Percentiles rank a stretch among this genome's conserved stretches.
phyloP scores from a whole-genome alignment of 768 basidiomycete species.

The Cytidiella melzeri region DNA sequence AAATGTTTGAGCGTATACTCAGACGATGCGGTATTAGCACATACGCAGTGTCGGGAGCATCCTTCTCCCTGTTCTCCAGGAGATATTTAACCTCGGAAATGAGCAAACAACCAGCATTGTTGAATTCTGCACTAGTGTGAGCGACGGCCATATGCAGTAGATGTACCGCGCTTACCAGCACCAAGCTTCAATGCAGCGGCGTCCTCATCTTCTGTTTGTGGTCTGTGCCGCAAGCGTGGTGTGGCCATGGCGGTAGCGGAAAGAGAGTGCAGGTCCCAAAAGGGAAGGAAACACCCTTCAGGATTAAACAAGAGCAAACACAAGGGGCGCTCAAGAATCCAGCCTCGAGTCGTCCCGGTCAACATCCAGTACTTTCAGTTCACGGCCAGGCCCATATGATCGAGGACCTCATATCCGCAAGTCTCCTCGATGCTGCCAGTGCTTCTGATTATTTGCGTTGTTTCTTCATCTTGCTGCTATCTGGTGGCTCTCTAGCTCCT shows the following conservation, averaged over 20 bases:
- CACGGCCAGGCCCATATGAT: no score
- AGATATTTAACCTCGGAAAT: slow-evolving; percentile 92
- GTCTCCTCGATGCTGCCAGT: no score
- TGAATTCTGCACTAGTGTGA: slow-evolving; percentile 55
- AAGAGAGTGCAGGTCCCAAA: slow-evolving; percentile 1
- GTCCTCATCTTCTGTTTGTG: slow-evolving; percentile 80
- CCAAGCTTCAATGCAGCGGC: slow-evolving; percentile 81
- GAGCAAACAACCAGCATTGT: slow-evolving; percentile 84
- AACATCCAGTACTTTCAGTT: no score
- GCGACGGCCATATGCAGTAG: background rate
- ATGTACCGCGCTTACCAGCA: slow-evolving; percentile 40
- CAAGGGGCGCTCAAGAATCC: no score
- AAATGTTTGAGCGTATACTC: background rate
- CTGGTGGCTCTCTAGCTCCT: no score
- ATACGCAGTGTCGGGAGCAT: slow-evolving; percentile 82
- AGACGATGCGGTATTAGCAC: slow-evolving; percentile 21
- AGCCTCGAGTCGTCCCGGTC: no score
- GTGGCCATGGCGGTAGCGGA: slow-evolving; percentile 40
- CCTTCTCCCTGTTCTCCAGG: slow-evolving; percentile 81
- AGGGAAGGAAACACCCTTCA: slow-evolving; percentile 21
- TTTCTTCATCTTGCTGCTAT: no score
- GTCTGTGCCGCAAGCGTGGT: slow-evolving; percentile 46
- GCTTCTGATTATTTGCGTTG: no score
- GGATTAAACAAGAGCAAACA: slow-evolving; percentile 26
- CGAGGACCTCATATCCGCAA: no score